Evolutionary conservation across 768 basidiomycete genomes (phyloP), one percentile per base, ranked within the genome.

Genomic region (Pilatotrama ljubarskyi): DNA sequence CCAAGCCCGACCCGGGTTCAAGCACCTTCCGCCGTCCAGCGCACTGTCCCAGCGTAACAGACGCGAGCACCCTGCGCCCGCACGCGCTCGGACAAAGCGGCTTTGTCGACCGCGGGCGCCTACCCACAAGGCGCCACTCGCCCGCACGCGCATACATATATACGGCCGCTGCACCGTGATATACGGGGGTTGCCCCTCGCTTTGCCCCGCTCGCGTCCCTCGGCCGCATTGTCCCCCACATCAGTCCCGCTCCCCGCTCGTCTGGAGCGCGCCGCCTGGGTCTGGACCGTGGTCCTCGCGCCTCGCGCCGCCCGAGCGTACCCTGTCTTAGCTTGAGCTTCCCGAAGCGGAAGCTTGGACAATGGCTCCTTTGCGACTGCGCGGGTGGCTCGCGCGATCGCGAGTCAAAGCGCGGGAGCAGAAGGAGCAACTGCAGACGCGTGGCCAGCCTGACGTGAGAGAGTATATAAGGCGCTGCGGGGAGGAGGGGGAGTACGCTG

Each of bases 361-460:
- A 57, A 57, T 57, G 55, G 38, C 46, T 15, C 55, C 47, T 57
- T 57, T 57, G 55, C 47, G 47, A 18, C 24, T 57, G 55, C 47
- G 47, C 25, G 22, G 22, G 47, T 57, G 55, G 55, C 55, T 57
- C 25, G 47, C 26, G 38, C 55, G 49, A 17, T 26, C 26, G 38
- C 37, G 46, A 26, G 47, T 22, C 55, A 38, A 49, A 57, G 47
- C 55, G 47, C 38, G 37, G 9, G n/a, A 18, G 38, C 35, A 35
- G 46, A 35, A 5, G 55, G 44, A 8, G 55, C 43, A n/a, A n/a
- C n/a, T n/a, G n/a, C n/a, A n/a, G n/a, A n/a, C n/a, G n/a, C n/a
- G n/a, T n/a, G n/a, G n/a, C n/a, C n/a, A n/a, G n/a, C n/a, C n/a
- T n/a, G n/a, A n/a, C n/a, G n/a, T n/a, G n/a, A n/a, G n/a, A n/a